phyloP scores from a whole-genome alignment of 495 filamentous ascomycete genomes.

The Friedmanniomyces simplex region DNA sequence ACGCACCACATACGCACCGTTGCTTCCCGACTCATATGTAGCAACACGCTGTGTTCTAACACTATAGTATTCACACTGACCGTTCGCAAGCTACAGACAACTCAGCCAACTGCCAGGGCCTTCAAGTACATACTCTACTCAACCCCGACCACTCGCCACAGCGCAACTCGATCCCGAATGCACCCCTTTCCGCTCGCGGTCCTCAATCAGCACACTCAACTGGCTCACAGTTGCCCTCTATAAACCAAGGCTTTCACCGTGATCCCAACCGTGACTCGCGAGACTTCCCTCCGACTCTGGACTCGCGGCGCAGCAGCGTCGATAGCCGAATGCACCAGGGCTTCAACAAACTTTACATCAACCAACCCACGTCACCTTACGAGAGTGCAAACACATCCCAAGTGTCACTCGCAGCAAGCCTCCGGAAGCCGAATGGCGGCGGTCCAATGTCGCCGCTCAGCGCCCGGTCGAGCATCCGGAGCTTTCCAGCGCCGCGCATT shows the following conservation, averaged over 20 bases:
- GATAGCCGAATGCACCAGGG: slow-evolving; percentile 34
- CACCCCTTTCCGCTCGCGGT: slow-evolving; percentile 29
- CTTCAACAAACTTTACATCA: slow-evolving; percentile 30
- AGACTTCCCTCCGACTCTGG: slow-evolving; percentile 25
- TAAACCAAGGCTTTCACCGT: slow-evolving; percentile 30
- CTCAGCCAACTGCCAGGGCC: slow-evolving; percentile 28
- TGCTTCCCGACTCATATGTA: too few relatives aligned
- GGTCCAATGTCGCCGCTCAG: slow-evolving; percentile 30
- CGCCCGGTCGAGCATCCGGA: slow-evolving; percentile 14
- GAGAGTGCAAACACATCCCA: slow-evolving; percentile 35
- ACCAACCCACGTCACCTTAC: slow-evolving; percentile 31
- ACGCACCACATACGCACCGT: background rate
- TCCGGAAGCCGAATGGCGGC: slow-evolving; percentile 30
- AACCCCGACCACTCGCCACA: slow-evolving; percentile 34
- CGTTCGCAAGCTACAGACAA: slow-evolving; percentile 24
- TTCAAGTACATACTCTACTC: slow-evolving; percentile 33
- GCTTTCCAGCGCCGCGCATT: slow-evolving; percentile 23
- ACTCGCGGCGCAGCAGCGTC: slow-evolving; percentile 35
- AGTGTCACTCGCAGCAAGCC: slow-evolving; percentile 32
- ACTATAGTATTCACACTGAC: background rate
- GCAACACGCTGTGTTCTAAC: background rate
- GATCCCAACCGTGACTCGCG: slow-evolving; percentile 24
- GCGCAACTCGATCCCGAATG: slow-evolving; percentile 28
- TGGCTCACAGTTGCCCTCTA: slow-evolving; percentile 10
- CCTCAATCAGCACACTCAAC: slow-evolving; percentile 14